These are phyloP conservation scores for Coemansia sp. DNA, from an alignment of 371 early-diverging fungal species.

Conservation along the genomic window DNA sequence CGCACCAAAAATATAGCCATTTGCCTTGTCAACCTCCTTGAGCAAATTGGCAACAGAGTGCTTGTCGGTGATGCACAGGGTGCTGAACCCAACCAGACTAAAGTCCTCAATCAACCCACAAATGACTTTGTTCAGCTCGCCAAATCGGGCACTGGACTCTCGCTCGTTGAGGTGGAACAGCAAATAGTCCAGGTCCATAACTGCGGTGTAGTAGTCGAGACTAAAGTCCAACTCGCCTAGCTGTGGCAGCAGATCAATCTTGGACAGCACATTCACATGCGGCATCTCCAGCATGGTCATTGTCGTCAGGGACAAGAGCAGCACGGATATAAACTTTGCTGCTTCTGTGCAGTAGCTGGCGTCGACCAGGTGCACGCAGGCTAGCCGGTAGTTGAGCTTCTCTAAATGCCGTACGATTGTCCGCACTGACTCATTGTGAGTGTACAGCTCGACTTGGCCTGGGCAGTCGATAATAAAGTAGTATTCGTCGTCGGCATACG, in stretches of 20 bases:
- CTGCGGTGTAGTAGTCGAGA: constrained; percentile 92
- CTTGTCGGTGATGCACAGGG: constrained; percentile 87
- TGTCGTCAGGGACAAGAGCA: constrained; percentile 78
- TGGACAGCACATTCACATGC: constrained; percentile 94
- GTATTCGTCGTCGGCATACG: constrained; percentile 68
- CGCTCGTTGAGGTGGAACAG: constrained; percentile 64
- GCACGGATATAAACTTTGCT: constrained; percentile 89
- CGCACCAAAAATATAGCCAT: constrained; percentile 88
- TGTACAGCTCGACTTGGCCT: constrained; percentile 99
- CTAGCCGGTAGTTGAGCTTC: constrained; percentile 65
- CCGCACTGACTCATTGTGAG: constrained; percentile 86
- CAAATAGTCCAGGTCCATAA: constrained; percentile 84
- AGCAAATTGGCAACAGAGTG: constrained; percentile 75
- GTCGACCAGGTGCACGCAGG: constrained; percentile 94
- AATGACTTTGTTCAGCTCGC: constrained; percentile 74
- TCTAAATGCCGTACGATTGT: constrained; percentile 74
- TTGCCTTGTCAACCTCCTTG: constrained; percentile 85
- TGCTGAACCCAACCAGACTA: constrained; percentile 85
- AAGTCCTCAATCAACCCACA: constrained; percentile 91
- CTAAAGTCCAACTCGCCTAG: constrained; percentile 77
- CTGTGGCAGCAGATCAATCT: constrained; percentile 87
- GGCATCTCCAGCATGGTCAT: constrained; percentile 96
- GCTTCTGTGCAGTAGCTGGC: constrained; percentile 92
- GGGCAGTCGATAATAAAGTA: constrained; percentile 98
- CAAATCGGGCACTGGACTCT: constrained; percentile 60